phyloP scores from a whole-genome alignment of 2,329 filamentous ascomycete species.

The Escovopsis sp. region DNA sequence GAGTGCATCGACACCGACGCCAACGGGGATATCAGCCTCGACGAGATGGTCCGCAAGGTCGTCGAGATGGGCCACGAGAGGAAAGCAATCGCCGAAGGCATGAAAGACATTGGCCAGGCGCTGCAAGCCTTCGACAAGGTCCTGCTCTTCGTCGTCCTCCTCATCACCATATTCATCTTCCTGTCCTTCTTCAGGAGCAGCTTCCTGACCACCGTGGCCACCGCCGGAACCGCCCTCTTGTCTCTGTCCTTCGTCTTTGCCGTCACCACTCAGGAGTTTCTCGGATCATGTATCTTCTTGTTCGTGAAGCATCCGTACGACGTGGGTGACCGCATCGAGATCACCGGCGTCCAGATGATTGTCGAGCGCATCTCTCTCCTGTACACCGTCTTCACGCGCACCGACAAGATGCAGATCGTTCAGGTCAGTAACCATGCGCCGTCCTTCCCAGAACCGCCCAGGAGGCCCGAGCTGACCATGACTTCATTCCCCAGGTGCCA shows the following conservation, averaged over 20 bases:
- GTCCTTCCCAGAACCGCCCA: neutral
- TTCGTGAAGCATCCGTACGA: slow-evolving; percentile 98
- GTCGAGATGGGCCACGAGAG: slow-evolving; percentile 72
- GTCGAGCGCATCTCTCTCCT: slow-evolving; percentile 92
- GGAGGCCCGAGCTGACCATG: neutral
- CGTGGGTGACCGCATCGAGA: slow-evolving; percentile 85
- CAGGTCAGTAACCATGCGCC: too few species aligned
- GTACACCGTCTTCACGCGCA: slow-evolving; percentile 80
- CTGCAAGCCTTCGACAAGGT: slow-evolving; percentile 83
- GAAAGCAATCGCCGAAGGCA: slow-evolving; percentile 79
- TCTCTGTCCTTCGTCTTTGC: slow-evolving; percentile 97
- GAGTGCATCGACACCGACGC: slow-evolving; percentile 65
- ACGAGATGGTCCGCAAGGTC: slow-evolving; percentile 86
- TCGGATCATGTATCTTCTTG: slow-evolving; percentile 96
- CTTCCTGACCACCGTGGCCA: slow-evolving; percentile 74
- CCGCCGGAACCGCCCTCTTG: slow-evolving; percentile 79
- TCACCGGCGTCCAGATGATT: slow-evolving; percentile 52
- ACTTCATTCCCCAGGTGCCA: slow-evolving; percentile 42
- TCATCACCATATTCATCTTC: slow-evolving; percentile 75
- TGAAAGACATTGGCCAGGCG: slow-evolving; percentile 95
- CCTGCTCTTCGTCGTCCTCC: slow-evolving; percentile 63
- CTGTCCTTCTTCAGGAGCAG: slow-evolving; percentile 77
- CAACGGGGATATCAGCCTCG: slow-evolving; percentile 88
- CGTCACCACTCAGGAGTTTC: slow-evolving; percentile 79
- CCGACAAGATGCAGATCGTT: slow-evolving; percentile 64